Evolutionary conservation across 305 asterid genomes (phyloP).

Genomic region (Solanum hybrid): DNA sequence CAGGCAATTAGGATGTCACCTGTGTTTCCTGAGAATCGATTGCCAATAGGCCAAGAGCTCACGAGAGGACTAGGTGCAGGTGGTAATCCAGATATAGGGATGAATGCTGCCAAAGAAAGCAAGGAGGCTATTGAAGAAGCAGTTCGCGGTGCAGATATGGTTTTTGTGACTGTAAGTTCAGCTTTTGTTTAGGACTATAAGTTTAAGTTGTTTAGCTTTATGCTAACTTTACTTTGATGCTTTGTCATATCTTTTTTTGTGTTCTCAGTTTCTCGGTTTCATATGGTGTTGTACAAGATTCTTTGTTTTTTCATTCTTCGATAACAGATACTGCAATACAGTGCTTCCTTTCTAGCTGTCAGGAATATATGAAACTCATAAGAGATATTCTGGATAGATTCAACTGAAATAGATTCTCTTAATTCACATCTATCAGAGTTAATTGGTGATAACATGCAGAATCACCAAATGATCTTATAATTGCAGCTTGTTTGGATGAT

Average conservation of each 20-base stretch:
- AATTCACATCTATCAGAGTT: neutral
- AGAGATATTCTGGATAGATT: neutral
- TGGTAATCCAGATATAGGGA: conserved; percentile 22
- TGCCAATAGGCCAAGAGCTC: conserved; percentile 19
- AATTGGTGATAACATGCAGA: neutral
- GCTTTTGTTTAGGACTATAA: neutral
- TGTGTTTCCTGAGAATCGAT: conserved; percentile 14
- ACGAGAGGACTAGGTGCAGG: conserved; percentile 27
- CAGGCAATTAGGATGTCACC: conserved; percentile 91
- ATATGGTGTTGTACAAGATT: neutral
- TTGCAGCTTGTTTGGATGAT: neutral
- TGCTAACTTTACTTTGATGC: neutral
- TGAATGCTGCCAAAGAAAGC: conserved; percentile 26
- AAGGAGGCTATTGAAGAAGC: conserved; percentile 19
- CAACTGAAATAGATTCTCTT: neutral
- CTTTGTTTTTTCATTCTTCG: neutral
- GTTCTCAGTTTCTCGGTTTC: neutral
- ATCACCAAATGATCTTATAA: neutral
- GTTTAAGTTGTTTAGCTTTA: neutral
- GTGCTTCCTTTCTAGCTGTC: neutral
- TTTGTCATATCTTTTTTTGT: neutral
- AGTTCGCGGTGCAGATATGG: conserved; percentile 74
- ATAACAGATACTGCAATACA: neutral
- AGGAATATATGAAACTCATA: neutral
- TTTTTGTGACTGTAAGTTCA: conserved; percentile 73